Percentiles rank a stretch among this genome's conserved stretches.
Conservation (phyloP, 2,329 filamentous ascomycete species). For the Sordariomycetes sp. region DNA sequence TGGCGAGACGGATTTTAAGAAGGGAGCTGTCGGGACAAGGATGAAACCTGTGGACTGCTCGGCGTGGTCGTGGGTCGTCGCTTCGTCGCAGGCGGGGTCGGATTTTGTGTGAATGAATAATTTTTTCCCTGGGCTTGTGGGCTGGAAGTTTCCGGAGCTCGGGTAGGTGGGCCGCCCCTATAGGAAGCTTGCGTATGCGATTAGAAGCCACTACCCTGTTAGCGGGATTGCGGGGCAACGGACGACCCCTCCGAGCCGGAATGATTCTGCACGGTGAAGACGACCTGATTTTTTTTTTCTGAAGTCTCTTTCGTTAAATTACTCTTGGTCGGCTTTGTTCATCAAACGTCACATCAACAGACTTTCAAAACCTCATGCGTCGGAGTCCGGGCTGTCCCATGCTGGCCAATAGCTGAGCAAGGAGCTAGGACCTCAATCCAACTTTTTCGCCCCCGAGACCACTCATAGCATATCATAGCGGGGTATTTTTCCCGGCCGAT, state of each 20-base stretch:
- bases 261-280: background rate
- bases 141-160: background rate
- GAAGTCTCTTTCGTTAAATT: background rate
- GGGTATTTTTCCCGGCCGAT: background rate
- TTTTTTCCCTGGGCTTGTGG: slow-evolving; percentile 3
- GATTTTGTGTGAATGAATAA: slow-evolving; percentile 5
- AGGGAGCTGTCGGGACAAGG: background rate
- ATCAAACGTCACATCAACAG: too few species aligned
- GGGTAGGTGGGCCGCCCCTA: background rate
- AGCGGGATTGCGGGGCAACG: background rate
- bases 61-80: slow-evolving; percentile 1
- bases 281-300: background rate
- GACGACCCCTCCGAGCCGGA: background rate
- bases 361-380: background rate
- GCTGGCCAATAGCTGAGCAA: background rate
- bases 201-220: background rate
- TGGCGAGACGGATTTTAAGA: background rate
- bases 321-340: too few species aligned
- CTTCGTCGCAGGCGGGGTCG: slow-evolving; percentile 3
- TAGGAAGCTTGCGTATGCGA: background rate
- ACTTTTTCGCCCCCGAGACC: background rate
- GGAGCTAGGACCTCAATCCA: background rate
- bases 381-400: background rate
- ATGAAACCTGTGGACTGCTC: slow-evolving; percentile 1
- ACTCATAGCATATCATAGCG: background rate